Evolutionary conservation across 768 basidiomycete species (phyloP).

Genomic region (Suillus variegatus): DNA sequence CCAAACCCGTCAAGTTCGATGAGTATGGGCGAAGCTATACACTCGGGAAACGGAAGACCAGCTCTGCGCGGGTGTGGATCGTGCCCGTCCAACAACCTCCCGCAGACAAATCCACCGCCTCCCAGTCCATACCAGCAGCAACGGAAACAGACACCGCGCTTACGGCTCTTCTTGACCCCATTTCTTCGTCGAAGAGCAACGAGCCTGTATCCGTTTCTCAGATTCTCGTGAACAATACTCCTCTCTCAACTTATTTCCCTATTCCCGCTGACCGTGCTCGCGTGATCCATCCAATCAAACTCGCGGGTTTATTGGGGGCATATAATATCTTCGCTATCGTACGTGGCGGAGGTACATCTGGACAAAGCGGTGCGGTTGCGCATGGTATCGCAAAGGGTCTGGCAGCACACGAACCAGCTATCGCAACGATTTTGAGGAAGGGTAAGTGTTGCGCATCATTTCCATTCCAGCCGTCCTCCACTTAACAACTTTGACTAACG

Average conservation of each 20-base stretch:
- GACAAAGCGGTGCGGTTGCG: constrained; percentile 87
- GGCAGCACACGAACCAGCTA: constrained; percentile 66
- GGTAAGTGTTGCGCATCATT: constrained; percentile 46
- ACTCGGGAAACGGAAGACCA: constrained; percentile 85
- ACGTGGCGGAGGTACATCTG: constrained; percentile 87
- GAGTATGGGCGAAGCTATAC: constrained; percentile 83
- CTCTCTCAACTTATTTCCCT: constrained; percentile 79
- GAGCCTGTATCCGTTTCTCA: constrained; percentile 52
- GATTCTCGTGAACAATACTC: constrained; percentile 84
- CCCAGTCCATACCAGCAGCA: constrained; percentile 16
- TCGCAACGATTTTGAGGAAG: constrained; percentile 66
- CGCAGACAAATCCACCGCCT: constrained; percentile 8
- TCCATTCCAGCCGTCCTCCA: background rate
- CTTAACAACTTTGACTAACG: constrained; percentile 2
- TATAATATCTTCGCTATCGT: constrained; percentile 79
- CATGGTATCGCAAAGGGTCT: constrained; percentile 78
- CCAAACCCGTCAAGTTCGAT: constrained; percentile 66
- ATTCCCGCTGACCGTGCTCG: constrained; percentile 76
- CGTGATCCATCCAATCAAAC: constrained; percentile 78
- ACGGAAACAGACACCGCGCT: constrained; percentile 4
- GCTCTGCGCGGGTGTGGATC: constrained; percentile 91
- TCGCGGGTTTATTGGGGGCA: constrained; percentile 81
- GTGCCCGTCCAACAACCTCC: constrained; percentile 51
- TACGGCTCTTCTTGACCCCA: constrained; percentile 10
- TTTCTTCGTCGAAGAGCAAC: constrained; percentile 15